Evolutionary conservation across 768 basidiomycete species (phyloP), one percentile per base, ranked within the genome.

Genomic region (Agaricus bisporus): DNA sequence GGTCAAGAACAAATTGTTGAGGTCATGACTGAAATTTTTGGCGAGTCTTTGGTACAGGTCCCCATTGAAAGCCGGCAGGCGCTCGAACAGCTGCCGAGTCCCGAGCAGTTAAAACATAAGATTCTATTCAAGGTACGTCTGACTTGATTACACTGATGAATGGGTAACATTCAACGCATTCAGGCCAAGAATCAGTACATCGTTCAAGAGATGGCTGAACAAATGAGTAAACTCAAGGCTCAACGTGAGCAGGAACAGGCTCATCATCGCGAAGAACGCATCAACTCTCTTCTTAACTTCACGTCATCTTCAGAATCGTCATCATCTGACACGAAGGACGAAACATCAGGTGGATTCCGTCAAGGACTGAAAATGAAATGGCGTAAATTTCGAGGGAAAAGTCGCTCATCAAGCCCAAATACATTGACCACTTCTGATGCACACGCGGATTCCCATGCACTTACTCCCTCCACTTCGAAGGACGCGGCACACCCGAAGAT

Each of bases 171-270:
- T 28, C 22, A 46, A 6, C 17, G 17, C 9, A 12, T 12, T 14
- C 50, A 87, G 85, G 81, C 88, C 4, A 92, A 91, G 72, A 91
- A 91, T 61, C 67, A 86, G 25, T 89, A 90, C 62, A 78, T 92
- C 12, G 78, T 86, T 7, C 88, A 85, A 60, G 88, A 91, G 61
- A 76, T 89, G 2, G 77, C 91, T 38, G 91, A 92, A 10, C 81
- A 91, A 61, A 76, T 89, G 2, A 77, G 91, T 38, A 90, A 91
- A 11, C 81, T 81, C n/a, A 62, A 63, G 44, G 61, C 62, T 0
- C 58, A 87, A 81, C 60, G 89, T 82, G 46, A 60, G 7, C 58
- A 2, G 77, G 86, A 51, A 85, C 93, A 66, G 69, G 88, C 1
- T 88, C 92, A 65, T 83, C 90, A 58, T 29, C 12, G 32, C 10